Evolutionary conservation across 257 asterid species (phyloP).

Genomic region (Marsdenia floribunda): DNA sequence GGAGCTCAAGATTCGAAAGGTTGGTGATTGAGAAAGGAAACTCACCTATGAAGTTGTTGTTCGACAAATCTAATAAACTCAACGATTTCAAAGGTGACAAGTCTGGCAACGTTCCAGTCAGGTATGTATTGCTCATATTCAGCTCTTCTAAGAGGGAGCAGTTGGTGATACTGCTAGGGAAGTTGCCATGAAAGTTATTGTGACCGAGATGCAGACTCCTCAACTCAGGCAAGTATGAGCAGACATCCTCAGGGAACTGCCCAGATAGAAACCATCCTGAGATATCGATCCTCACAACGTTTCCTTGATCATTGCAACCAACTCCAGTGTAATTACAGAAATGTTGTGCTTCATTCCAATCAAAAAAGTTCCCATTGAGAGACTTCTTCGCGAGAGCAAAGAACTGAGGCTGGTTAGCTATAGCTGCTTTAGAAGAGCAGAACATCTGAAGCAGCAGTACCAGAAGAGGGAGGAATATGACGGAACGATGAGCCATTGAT

Average conservation of each 20-base stretch:
- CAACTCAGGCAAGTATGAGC: slow-evolving; percentile 56
- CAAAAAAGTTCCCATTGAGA: slow-evolving; percentile 38
- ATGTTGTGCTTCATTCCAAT: slow-evolving; percentile 39
- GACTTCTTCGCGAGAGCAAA: slow-evolving; percentile 39
- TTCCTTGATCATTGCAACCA: slow-evolving; percentile 44
- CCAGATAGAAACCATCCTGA: slow-evolving; percentile 65
- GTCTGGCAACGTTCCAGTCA: slow-evolving; percentile 63
- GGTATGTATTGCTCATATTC: slow-evolving; percentile 32
- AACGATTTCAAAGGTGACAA: slow-evolving; percentile 48
- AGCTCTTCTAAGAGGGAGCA: slow-evolving; percentile 57
- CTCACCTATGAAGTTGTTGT: slow-evolving; percentile 51
- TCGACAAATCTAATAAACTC: slow-evolving; percentile 57
- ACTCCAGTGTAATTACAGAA: slow-evolving; percentile 56
- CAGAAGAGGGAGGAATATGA: slow-evolving; percentile 19
- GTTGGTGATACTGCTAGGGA: slow-evolving; percentile 52
- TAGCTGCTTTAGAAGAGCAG: slow-evolving; percentile 13
- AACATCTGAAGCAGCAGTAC: slow-evolving; percentile 23
- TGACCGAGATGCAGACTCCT: slow-evolving; percentile 44
- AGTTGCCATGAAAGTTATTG: slow-evolving; percentile 42
- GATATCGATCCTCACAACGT: slow-evolving; percentile 49
- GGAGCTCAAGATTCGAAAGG: slow-evolving; percentile 53
- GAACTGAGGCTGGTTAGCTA: slow-evolving; percentile 36
- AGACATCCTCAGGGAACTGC: slow-evolving; percentile 45
- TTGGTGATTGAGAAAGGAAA: slow-evolving; percentile 67
- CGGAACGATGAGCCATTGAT: slow-evolving; percentile 32